Evolutionary conservation across 1,284 basidiomycete genomes (phyloP).

Genomic region (Sanguinoderma infundibulare): DNA sequence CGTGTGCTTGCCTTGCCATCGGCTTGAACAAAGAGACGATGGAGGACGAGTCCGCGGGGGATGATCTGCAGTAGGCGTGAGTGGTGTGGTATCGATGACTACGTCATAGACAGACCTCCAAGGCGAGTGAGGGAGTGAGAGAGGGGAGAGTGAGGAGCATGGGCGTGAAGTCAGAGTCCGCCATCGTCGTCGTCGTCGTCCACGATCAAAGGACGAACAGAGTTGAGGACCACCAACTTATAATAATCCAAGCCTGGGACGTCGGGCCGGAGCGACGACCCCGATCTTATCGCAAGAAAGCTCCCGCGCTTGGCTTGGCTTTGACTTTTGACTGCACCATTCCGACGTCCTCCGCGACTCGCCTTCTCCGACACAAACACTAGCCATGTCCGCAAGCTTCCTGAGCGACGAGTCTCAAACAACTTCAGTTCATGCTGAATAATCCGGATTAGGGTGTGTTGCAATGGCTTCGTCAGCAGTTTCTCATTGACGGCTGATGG

Average conservation of each 20-base stretch:
- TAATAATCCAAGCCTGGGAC: neutral
- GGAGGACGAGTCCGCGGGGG: constrained; percentile 68
- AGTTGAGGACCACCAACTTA: neutral
- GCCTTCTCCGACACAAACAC: no score
- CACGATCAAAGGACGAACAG: neutral
- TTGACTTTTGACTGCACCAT: no score
- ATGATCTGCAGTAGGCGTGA: constrained; percentile 48
- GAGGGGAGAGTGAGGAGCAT: constrained; percentile 57
- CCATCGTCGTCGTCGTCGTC: constrained; percentile 34
- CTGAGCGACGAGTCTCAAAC: no score
- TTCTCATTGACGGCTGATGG: no score
- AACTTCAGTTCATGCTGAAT: no score
- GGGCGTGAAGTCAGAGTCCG: constrained; percentile 49
- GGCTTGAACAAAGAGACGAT: constrained; percentile 65
- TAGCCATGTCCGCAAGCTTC: no score
- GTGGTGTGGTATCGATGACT: constrained; percentile 13
- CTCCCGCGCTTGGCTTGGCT: neutral
- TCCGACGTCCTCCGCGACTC: no score
- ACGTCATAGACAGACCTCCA: constrained; percentile 48
- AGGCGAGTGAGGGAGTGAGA: constrained; percentile 56
- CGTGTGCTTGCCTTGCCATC: constrained; percentile 57
- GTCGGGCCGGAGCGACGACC: neutral
- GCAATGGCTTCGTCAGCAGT: no score
- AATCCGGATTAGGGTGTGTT: no score
- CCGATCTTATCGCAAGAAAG: constrained; percentile 13